phyloP scores from a whole-genome alignment of 768 basidiomycete genomes.

The Astraeus odoratus region DNA sequence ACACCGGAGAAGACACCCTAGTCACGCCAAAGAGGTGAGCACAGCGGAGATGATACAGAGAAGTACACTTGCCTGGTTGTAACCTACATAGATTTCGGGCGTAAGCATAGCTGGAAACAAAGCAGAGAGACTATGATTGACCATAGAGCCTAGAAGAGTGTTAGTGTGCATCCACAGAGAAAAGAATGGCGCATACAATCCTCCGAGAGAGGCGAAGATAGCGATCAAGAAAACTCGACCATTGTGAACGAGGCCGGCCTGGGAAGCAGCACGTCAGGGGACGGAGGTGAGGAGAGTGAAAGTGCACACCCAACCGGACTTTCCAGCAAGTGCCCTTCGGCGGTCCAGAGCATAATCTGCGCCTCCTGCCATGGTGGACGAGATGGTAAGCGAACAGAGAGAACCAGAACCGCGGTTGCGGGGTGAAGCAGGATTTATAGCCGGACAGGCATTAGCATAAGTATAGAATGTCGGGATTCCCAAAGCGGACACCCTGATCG shows the following conservation, averaged over 20 bases:
- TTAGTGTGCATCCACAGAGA: slow-evolving; percentile 1
- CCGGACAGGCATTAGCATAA: neutral
- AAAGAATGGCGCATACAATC: slow-evolving; percentile 42
- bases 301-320: slow-evolving; percentile 56
- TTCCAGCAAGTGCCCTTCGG: slow-evolving; percentile 50
- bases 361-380: slow-evolving; percentile 41
- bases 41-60: neutral
- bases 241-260: slow-evolving; percentile 61
- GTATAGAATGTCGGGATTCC: neutral
- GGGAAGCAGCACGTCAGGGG: neutral
- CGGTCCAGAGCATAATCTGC: slow-evolving; percentile 36
- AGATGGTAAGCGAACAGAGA: neutral
- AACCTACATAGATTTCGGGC: slow-evolving; percentile 33
- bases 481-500: too few relatives aligned
- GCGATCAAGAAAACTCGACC: slow-evolving; percentile 58
- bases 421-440: neutral
- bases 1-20: slow-evolving; percentile 76
- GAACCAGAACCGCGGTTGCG: neutral
- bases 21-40: neutral
- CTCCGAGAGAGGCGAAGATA: slow-evolving; percentile 74
- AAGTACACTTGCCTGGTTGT: slow-evolving; percentile 45
- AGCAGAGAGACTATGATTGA: slow-evolving; percentile 21
- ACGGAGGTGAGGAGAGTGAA: neutral
- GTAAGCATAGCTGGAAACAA: neutral
- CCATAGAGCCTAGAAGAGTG: slow-evolving; percentile 50